A percentile compares a stretch with the other conserved stretches of the same genome.
These are phyloP conservation scores for Plasmodium inui DNA, from an alignment of 169 alveolate species.

Conservation along the genomic window DNA sequence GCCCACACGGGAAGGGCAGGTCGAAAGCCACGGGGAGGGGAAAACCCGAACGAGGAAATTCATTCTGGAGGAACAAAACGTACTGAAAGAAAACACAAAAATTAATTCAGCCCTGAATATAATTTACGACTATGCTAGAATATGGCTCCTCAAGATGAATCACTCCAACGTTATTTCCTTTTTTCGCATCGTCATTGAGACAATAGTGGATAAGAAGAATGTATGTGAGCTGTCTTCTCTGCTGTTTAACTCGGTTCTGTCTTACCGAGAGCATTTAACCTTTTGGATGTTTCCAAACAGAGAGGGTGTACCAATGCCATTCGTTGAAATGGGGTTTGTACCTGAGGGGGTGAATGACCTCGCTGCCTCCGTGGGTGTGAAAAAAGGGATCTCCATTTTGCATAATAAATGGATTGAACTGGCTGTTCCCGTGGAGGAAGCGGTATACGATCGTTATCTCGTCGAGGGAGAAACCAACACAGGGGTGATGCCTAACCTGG, in stretches of 20 bases:
- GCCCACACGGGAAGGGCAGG: background rate
- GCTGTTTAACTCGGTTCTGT: slow-evolving; percentile 56
- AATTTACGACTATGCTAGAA: slow-evolving; percentile 54
- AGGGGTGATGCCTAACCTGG: background rate
- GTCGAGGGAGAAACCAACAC: background rate
- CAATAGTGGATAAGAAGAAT: slow-evolving; percentile 20
- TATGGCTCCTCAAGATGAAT: slow-evolving; percentile 57
- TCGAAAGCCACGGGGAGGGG: background rate
- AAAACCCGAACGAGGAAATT: background rate
- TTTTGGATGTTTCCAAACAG: slow-evolving; percentile 35
- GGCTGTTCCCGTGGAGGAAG: background rate
- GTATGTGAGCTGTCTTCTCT: slow-evolving; percentile 45
- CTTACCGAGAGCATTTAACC: slow-evolving; percentile 50
- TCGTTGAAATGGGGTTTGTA: slow-evolving; percentile 30
- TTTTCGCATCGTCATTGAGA: slow-evolving; percentile 31
- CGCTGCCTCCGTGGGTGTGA: background rate
- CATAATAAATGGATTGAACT: background rate
- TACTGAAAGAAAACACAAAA: slow-evolving; percentile 36
- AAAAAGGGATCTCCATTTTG: background rate
- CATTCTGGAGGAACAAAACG: slow-evolving; percentile 16
- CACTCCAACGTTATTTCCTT: slow-evolving; percentile 7
- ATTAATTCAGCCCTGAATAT: slow-evolving; percentile 57
- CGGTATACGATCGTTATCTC: background rate
- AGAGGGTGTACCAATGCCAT: slow-evolving; percentile 4
- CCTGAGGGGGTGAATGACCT: background rate